Conservation (phyloP, 192 early-diverging fungal species). For the Umbelopsis sp. region DNA sequence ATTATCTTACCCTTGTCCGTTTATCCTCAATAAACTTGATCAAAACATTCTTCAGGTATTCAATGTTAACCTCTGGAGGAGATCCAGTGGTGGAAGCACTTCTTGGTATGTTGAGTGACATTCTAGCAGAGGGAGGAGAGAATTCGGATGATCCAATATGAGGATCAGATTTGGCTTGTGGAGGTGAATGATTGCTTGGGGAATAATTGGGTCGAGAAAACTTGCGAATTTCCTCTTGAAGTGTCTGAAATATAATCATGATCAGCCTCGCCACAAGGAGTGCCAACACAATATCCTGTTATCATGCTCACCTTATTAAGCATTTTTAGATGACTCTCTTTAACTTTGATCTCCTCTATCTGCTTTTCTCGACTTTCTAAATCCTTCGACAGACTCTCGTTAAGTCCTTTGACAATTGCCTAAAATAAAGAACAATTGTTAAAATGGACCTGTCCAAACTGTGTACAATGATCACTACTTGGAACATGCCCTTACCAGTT, state of each 20-base stretch:
- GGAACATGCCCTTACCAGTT: neutral
- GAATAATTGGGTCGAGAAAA: conserved; percentile 44
- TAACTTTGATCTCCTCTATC: conserved; percentile 65
- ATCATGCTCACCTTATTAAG: conserved; percentile 65
- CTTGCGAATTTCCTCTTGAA: conserved; percentile 81
- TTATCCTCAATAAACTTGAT: conserved; percentile 77
- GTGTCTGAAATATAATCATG: conserved; percentile 47
- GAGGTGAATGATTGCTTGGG: neutral
- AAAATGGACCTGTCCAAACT: neutral
- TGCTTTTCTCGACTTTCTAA: conserved; percentile 52
- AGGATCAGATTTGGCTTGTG: neutral
- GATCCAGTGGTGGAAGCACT: neutral
- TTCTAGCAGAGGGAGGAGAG: neutral
- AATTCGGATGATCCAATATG: neutral
- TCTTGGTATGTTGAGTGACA: conserved; percentile 2
- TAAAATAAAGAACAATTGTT: neutral
- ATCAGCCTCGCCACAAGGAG: neutral
- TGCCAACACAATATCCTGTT: neutral
- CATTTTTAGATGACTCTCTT: conserved; percentile 68
- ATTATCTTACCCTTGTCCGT: conserved; percentile 61
- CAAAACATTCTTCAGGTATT: conserved; percentile 75
- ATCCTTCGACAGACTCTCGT: conserved; percentile 10
- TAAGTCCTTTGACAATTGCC: conserved; percentile 31
- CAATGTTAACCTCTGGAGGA: conserved; percentile 51
- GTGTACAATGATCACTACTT: neutral